phyloP scores from a whole-genome alignment of 371 early-diverging fungal genomes.

The Mucor ambiguus region DNA sequence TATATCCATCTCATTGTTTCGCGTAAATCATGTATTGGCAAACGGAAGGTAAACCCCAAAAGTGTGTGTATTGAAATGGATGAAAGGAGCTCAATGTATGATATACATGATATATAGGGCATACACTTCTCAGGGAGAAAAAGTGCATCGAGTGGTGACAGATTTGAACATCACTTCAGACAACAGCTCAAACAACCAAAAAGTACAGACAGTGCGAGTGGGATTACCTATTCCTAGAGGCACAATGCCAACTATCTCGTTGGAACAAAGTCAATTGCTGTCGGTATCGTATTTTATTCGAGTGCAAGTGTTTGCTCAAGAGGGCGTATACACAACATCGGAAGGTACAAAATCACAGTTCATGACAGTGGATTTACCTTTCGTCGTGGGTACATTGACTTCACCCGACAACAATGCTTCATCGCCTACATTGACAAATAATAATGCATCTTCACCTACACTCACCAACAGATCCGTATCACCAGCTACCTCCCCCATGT shows the following conservation, averaged over 20 bases:
- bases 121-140: slow-evolving; percentile 20
- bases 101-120: background rate
- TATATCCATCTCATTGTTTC: slow-evolving; percentile 20
- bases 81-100: background rate
- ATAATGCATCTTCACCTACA: background rate
- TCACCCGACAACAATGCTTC: background rate
- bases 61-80: background rate
- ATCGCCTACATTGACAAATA: background rate
- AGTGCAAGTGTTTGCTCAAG: slow-evolving; percentile 23
- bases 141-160: slow-evolving; percentile 18
- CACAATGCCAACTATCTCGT: slow-evolving; percentile 20
- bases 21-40: slow-evolving; percentile 18
- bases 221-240: slow-evolving; percentile 23
- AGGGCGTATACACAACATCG: slow-evolving; percentile 16
- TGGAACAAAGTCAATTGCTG: slow-evolving; percentile 24
- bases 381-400: slow-evolving; percentile 20
- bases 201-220: slow-evolving; percentile 14
- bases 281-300: slow-evolving; percentile 24
- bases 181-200: background rate
- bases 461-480: background rate
- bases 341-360: slow-evolving; percentile 17
- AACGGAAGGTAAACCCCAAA: slow-evolving; percentile 15
- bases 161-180: slow-evolving; percentile 15
- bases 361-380: slow-evolving; percentile 25
- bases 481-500: background rate